These are phyloP conservation scores for Macrolepiota dolichaula DNA, from an alignment of 768 basidiomycete species.

Conservation along the genomic window DNA sequence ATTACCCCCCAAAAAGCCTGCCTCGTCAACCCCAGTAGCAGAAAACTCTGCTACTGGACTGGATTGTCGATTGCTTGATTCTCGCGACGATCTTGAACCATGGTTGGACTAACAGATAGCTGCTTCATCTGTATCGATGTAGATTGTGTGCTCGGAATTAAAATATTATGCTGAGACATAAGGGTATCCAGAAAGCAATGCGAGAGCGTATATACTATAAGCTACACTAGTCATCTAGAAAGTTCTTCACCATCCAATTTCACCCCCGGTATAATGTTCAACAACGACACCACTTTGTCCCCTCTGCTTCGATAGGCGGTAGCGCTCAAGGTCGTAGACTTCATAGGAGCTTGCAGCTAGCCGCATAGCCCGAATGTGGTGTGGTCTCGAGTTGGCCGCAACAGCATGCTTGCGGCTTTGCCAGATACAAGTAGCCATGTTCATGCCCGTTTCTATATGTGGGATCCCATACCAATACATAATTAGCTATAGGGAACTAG, in stretches of 20 bases:
- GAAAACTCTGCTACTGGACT: not conserved
- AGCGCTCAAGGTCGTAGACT: slow-evolving; percentile 72
- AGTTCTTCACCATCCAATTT: slow-evolving; percentile 63
- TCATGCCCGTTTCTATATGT: slow-evolving; percentile 68
- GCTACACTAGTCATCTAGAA: not conserved
- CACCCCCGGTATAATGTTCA: slow-evolving; percentile 55
- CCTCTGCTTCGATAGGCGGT: slow-evolving; percentile 61
- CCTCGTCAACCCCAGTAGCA: not conserved
- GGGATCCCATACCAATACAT: slow-evolving; percentile 96
- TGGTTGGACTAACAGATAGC: slow-evolving; percentile 20
- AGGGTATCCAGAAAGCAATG: slow-evolving; percentile 11
- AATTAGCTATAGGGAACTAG: slow-evolving; percentile 50
- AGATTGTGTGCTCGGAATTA: not conserved
- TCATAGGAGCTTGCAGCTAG: slow-evolving; percentile 79
- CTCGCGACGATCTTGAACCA: slow-evolving; percentile 37
- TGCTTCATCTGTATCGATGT: not conserved
- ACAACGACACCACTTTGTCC: slow-evolving; percentile 59
- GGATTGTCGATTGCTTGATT: slow-evolving; percentile 19
- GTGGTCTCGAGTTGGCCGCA: slow-evolving; percentile 74
- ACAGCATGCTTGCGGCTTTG: slow-evolving; percentile 82
- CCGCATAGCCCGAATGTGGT: slow-evolving; percentile 80
- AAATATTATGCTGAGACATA: not conserved
- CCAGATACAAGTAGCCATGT: slow-evolving; percentile 97
- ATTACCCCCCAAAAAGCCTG: slow-evolving; percentile 25
- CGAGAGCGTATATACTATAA: slow-evolving; percentile 6